Evolutionary conservation across 768 basidiomycete species (phyloP), one percentile per base, ranked within the genome.

Genomic region (Agaricus sinodeliciosus): DNA sequence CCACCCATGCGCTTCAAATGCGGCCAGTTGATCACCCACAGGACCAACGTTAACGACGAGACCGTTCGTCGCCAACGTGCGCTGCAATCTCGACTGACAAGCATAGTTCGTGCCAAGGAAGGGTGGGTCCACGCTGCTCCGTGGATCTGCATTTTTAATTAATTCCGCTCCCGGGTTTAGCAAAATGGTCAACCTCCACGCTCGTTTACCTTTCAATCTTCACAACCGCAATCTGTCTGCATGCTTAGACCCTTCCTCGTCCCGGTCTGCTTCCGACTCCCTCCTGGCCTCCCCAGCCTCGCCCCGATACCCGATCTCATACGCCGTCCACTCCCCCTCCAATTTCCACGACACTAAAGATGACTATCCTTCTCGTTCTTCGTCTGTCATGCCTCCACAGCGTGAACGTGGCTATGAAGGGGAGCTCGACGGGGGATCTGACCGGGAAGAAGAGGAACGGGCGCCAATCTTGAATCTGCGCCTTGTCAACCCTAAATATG

Each of bases 161-260:
- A 36, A 28, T 35, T 39, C 35, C 9, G 31, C n/a, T 22, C 9
- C 34, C 16, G 28, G 43, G 25, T 3, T 31, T 58, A 84, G 81
- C 39, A 81, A 77, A 70, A 84, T 84, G 82, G 81, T 84, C 57
- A 82, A 82, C 51, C 75, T 84, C 8, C 74, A 75, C 50, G 73
- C 76, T 1, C 70, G 70, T 5, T 69, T 77, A 16, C 82, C 82
- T 0, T 83, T 84, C 67, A 78, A 80, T 60, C 67, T 83, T 7
- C 76, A 76, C 64, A 78, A 77, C 63, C 67, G 69, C 49, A 60
- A 59, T 12, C 58, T 63, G 36, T 58, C 60, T 4, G 58, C 55
- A 0, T 49, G 55, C 2, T 52, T 63, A 26, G 63, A 65, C 47
- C 54, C 65, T 3, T 63, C 65, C 12, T 58, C 62, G 3, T 60